phyloP scores from a whole-genome alignment of 768 basidiomycete genomes.

The Pleurotus pulmonarius region DNA sequence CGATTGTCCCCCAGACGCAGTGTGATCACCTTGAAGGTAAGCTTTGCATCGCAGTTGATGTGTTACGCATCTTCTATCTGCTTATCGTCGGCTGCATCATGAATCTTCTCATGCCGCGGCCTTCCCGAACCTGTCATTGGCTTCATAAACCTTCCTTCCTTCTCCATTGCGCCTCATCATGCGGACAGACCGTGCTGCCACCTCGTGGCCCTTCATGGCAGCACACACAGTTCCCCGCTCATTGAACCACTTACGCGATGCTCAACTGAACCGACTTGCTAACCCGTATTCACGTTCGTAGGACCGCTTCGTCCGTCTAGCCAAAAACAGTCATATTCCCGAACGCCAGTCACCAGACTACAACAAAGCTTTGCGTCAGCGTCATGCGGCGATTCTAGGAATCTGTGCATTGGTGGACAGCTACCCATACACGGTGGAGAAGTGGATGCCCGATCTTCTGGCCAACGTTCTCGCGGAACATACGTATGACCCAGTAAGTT shows the following conservation, averaged over 20 bases:
- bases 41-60: not conserved
- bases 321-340: constrained; percentile 66
- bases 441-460: constrained; percentile 87
- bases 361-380: constrained; percentile 65
- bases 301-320: constrained; percentile 78
- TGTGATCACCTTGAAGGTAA: constrained; percentile 67
- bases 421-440: constrained; percentile 93
- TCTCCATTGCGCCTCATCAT: not conserved
- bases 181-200: not conserved
- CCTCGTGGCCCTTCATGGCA: not conserved
- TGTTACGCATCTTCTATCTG: no score
- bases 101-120: no score
- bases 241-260: not conserved
- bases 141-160: not conserved
- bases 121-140: no score
- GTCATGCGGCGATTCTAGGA: constrained; percentile 92
- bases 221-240: no score
- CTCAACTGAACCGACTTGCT: constrained; percentile 3
- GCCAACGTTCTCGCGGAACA: constrained; percentile 77
- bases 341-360: constrained; percentile 61
- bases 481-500: constrained; percentile 75
- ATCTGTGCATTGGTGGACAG: constrained; percentile 91
- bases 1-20: constrained; percentile 78
- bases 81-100: no score
- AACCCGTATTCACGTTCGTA: constrained; percentile 20